Conservation (phyloP, 179 eudicot species). For the Heliamphora pulchella region DNA sequence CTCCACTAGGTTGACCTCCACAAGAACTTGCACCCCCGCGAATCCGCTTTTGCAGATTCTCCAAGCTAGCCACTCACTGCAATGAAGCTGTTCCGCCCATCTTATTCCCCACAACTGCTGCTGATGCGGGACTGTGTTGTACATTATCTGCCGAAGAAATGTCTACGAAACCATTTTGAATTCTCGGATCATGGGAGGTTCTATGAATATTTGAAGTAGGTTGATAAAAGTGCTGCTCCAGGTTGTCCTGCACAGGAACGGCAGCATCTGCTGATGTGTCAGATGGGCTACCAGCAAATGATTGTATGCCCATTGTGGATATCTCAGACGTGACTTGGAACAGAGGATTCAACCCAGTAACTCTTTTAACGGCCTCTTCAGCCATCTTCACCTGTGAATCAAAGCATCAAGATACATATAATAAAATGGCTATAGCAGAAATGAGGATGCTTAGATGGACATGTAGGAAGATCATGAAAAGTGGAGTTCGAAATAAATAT, state of each 20-base stretch:
- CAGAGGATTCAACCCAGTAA: slow-evolving; percentile 74
- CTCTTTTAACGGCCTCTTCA: slow-evolving; percentile 86
- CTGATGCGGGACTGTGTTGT: slow-evolving; percentile 27
- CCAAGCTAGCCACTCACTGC: slow-evolving; percentile 95
- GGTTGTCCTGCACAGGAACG: slow-evolving; percentile 66
- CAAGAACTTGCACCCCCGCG: slow-evolving; percentile 45
- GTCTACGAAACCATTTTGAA: slow-evolving; percentile 30
- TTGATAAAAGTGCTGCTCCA: slow-evolving; percentile 50
- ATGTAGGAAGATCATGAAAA: too few relatives aligned
- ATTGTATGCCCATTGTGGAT: slow-evolving; percentile 53
- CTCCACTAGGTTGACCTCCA: slow-evolving; percentile 21
- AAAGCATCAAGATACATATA: not conserved
- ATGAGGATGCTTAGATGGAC: too few relatives aligned
- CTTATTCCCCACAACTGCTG: slow-evolving; percentile 35
- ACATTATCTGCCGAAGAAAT: slow-evolving; percentile 36
- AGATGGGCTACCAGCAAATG: slow-evolving; percentile 59
- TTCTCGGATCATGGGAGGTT: slow-evolving; percentile 33
- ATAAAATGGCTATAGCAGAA: too few relatives aligned
- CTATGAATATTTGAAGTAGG: slow-evolving; percentile 34
- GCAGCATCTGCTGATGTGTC: slow-evolving; percentile 69
- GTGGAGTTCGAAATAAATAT: too few relatives aligned
- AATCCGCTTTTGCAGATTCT: slow-evolving; percentile 85
- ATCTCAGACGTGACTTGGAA: slow-evolving; percentile 77
- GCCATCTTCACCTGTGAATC: slow-evolving; percentile 88
- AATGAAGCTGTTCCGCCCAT: slow-evolving; percentile 63